Base-by-base conservation (phyloP, 441 rosid species). In the Mallotus japonicus region DNA sequence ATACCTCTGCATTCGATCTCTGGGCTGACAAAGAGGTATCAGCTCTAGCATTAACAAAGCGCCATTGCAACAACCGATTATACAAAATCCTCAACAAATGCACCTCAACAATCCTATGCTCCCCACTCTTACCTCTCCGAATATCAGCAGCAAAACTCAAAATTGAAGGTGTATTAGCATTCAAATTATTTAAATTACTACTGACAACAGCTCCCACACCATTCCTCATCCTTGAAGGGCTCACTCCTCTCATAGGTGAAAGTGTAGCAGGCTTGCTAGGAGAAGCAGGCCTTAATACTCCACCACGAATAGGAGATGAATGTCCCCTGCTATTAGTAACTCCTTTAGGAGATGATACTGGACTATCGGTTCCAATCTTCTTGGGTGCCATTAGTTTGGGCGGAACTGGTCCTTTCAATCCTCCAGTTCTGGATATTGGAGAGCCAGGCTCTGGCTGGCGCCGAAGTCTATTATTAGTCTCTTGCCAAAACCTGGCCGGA, bases 61-160 rank as follows among this genome's bases (percentile, higher is more conserved):
- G 89, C 97, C 93, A 92, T 17, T 95, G 98, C 83, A 95, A 69
- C 83, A 90, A 70, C 69, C 88, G 86, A 81, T 92, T 92, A 76
- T 92, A 85, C 24, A 90, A 81, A 62, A 88, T 81, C 82, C 93
- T 91, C 81, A 90, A 76, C 77, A 78, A 55, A 77, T 92, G 97
- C 68, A 88, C 90, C 78, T 95, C 92, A 63, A 65, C 79, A 67
- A 86, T 80, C 67, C 83, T 83, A 60, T 78, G 87, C 79, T 87
- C 96, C 69, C 95, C 92, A 73, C 86, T 72, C 80, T 79, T 90
- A 40, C 88, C 88, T 80, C 89, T 83, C 83, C 91, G 80, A 71
- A 91, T 80, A 78, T 93, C 97, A 76, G 88, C 92, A 64, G 91
- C 87, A 79, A 89, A 92, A 74, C 93, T 89, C 85, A 88, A 82